Evolutionary conservation across 1,139 yeast genomes (phyloP).

Genomic region (Debaryomycetaceae sp.): DNA sequence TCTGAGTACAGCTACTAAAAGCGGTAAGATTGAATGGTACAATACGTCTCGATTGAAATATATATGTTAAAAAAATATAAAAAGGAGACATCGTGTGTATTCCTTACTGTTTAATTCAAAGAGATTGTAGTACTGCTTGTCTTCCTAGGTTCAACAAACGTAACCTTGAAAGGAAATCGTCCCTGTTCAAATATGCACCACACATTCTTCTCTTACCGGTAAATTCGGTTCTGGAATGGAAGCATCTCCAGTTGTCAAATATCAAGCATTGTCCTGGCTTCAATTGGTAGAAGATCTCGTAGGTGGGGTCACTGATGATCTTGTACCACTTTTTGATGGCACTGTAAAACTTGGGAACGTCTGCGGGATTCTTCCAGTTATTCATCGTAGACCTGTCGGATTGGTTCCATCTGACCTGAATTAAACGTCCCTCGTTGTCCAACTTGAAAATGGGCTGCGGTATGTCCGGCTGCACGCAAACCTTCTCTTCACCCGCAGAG

Average conservation of each 20-base stretch:
- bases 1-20: not conserved
- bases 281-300: conserved; percentile 56
- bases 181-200: conserved; percentile 72
- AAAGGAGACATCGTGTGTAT: not conserved
- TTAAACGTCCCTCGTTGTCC: conserved; percentile 49
- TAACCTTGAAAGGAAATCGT: conserved; percentile 61
- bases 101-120: conserved; percentile 1
- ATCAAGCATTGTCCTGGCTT: conserved; percentile 67
- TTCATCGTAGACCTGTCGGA: conserved; percentile 71
- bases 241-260: conserved; percentile 75
- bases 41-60: too few species aligned
- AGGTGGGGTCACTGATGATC: conserved; percentile 48
- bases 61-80: not conserved
- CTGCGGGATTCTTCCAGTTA: conserved; percentile 50
- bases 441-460: conserved; percentile 63
- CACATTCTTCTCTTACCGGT: conserved; percentile 72
- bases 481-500: conserved; percentile 70
- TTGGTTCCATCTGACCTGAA: conserved; percentile 75
- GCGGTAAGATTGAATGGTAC: too few species aligned
- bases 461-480: conserved; percentile 61
- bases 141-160: conserved; percentile 53
- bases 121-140: conserved; percentile 39
- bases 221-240: conserved; percentile 69
- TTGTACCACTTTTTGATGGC: conserved; percentile 60
- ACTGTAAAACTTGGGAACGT: conserved; percentile 54